phyloP scores from a whole-genome alignment of 192 early-diverging fungal genomes.

The Coemansia asiatica region DNA sequence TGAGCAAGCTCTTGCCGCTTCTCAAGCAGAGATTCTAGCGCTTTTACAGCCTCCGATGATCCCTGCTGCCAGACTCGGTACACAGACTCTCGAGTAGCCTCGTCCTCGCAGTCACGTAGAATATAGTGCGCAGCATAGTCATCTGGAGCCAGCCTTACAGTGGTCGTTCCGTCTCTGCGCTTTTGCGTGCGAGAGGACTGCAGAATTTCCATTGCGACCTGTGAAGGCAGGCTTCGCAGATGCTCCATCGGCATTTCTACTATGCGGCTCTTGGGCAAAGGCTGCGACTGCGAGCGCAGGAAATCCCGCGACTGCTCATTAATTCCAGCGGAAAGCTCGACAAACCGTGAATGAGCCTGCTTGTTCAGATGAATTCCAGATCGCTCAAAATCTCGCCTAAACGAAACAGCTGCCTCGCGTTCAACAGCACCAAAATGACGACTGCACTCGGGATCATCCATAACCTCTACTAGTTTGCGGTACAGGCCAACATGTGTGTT shows the following conservation, averaged over 20 bases:
- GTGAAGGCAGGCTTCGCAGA: slow-evolving; percentile 61
- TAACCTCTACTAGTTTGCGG: slow-evolving; percentile 66
- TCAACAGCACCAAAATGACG: slow-evolving; percentile 67
- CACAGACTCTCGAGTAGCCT: slow-evolving; percentile 66
- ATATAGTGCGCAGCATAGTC: slow-evolving; percentile 46
- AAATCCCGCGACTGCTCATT: slow-evolving; percentile 76
- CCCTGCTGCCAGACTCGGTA: slow-evolving; percentile 78
- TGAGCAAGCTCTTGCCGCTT: slow-evolving; percentile 72
- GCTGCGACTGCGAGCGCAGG: slow-evolving; percentile 45
- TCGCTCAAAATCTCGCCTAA: slow-evolving; percentile 91
- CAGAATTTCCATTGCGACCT: slow-evolving; percentile 58
- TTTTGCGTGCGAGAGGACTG: slow-evolving; percentile 30
- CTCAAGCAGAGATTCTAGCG: slow-evolving; percentile 74
- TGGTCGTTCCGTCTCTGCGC: slow-evolving; percentile 29
- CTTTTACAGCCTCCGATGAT: slow-evolving; percentile 59
- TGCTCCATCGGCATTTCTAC: slow-evolving; percentile 45
- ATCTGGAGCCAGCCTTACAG: slow-evolving; percentile 30
- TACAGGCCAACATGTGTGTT: slow-evolving; percentile 91
- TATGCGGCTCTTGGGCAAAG: slow-evolving; percentile 6
- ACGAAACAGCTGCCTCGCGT: slow-evolving; percentile 72
- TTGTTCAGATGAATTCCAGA: slow-evolving; percentile 87
- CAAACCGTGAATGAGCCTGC: slow-evolving; percentile 68
- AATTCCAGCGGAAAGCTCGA: slow-evolving; percentile 80
- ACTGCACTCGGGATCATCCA: slow-evolving; percentile 61
- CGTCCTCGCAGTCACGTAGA: slow-evolving; percentile 58